A percentile compares a stretch with the other conserved stretches of the same genome.
phyloP scores from a whole-genome alignment of 352 stramenopile genomes.

The Globisporangium solare region DNA sequence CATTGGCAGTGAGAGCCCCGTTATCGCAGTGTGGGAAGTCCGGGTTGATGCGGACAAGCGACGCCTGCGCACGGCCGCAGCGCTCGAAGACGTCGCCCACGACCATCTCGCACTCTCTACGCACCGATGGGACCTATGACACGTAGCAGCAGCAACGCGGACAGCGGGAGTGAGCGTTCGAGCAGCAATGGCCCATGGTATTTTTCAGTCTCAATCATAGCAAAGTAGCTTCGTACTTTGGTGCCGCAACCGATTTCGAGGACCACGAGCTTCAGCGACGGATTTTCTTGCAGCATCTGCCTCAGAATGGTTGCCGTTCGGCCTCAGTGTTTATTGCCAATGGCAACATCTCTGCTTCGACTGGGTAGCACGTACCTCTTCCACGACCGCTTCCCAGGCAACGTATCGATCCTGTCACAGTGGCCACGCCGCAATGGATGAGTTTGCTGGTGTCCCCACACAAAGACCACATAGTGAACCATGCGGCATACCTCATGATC shows the following conservation, averaged over 20 bases:
- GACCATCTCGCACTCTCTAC: slow-evolving; percentile 77
- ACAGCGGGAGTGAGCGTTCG: neutral
- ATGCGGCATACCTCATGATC: slow-evolving; percentile 40
- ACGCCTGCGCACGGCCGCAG: slow-evolving; percentile 41
- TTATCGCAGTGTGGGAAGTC: slow-evolving; percentile 59
- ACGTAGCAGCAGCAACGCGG: neutral
- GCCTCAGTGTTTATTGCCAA: neutral
- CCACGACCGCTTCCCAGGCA: slow-evolving; percentile 73
- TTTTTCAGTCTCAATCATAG: neutral
- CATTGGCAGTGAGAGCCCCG: slow-evolving; percentile 34
- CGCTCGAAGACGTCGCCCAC: slow-evolving; percentile 61
- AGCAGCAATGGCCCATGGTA: no score
- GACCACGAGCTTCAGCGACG: slow-evolving; percentile 57
- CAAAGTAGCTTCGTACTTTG: slow-evolving; percentile 26
- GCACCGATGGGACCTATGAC: slow-evolving; percentile 69
- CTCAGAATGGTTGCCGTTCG: neutral
- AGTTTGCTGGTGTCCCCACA: neutral
- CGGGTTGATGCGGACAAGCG: slow-evolving; percentile 74
- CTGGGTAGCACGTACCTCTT: slow-evolving; percentile 31
- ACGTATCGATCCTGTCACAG: slow-evolving; percentile 52
- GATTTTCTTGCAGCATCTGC: slow-evolving; percentile 72
- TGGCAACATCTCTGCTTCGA: neutral
- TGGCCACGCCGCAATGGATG: neutral
- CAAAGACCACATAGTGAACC: neutral
- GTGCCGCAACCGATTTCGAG: slow-evolving; percentile 83